Conservation (phyloP, 2,329 filamentous ascomycete species). For the Cercospora zeae-maydis region DNA sequence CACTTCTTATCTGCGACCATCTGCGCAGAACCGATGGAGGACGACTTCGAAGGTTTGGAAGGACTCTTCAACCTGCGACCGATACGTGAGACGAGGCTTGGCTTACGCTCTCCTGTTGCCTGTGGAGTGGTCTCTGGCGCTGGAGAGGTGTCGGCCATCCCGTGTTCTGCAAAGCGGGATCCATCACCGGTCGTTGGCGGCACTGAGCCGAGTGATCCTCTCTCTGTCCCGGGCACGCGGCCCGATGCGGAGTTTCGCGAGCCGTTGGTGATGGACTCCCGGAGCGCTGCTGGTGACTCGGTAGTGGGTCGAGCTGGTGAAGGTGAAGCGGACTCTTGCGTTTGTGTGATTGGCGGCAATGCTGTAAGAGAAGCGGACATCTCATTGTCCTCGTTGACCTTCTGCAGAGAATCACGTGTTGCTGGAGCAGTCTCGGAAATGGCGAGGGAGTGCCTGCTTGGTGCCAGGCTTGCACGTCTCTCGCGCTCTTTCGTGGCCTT, state of each 20-base stretch:
- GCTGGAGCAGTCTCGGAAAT: not conserved
- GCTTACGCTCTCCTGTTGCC: conserved; percentile 1
- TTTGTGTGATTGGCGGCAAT: not conserved
- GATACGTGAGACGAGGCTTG: conserved; percentile 1
- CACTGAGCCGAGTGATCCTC: not conserved
- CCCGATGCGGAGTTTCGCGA: not conserved
- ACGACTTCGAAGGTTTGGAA: not conserved
- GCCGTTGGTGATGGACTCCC: not conserved
- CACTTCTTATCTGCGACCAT: not conserved
- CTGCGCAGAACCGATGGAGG: not conserved
- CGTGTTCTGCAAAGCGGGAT: conserved; percentile 5
- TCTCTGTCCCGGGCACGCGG: conserved; percentile 1
- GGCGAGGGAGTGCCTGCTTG: not conserved
- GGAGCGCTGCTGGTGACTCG: not conserved
- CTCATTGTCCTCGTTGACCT: conserved; percentile 5
- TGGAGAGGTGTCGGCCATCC: not conserved
- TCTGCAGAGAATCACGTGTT: conserved; percentile 3
- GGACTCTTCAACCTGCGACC: conserved; percentile 3
- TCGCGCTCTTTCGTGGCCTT: conserved; percentile 1
- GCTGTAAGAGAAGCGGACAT: not conserved
- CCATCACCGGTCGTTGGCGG: not conserved
- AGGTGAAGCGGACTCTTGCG: not conserved
- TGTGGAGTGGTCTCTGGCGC: not conserved
- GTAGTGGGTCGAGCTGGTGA: not conserved
- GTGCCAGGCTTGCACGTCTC: conserved; percentile 3